Conservation (phyloP, 768 basidiomycete genomes). For the Tulasnella sp. region DNA sequence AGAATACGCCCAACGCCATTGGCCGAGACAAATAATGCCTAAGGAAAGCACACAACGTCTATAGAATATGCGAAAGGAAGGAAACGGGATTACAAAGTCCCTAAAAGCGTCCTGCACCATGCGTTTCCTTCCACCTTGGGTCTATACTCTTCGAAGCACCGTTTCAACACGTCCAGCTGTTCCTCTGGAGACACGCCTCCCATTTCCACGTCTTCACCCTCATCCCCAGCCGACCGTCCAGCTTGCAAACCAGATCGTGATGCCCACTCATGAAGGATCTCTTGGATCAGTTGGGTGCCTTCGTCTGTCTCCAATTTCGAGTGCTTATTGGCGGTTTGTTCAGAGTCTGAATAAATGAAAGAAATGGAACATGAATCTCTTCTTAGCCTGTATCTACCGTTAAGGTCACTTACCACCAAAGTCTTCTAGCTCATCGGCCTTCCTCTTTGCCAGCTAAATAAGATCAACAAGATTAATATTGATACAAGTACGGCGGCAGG, state of each 20-base stretch:
- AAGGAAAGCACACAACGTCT: too few relatives aligned
- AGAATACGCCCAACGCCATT: too few relatives aligned
- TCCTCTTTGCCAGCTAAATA: conserved; percentile 71
- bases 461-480: not conserved
- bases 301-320: conserved; percentile 56
- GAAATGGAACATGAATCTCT: not conserved
- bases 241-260: conserved; percentile 19
- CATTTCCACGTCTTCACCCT: conserved; percentile 41
- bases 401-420: conserved; percentile 45
- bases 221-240: conserved; percentile 34
- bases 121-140: conserved; percentile 63
- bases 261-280: conserved; percentile 63
- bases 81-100: conserved; percentile 26
- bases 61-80: not conserved
- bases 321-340: conserved; percentile 36
- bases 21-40: too few relatives aligned
- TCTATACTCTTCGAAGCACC: conserved; percentile 53
- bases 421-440: conserved; percentile 86
- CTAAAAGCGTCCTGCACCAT: conserved; percentile 61
- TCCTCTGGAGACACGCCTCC: conserved; percentile 27
- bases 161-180: conserved; percentile 45
- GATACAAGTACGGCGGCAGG: too few relatives aligned
- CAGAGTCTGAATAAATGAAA: conserved; percentile 22
- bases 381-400: not conserved
- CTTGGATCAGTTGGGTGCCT: conserved; percentile 71